A percentile compares a stretch with the other conserved stretches of the same genome.
These are phyloP conservation scores for Leptographium galeiforme DNA, from an alignment of 2,329 filamentous ascomycete genomes.

Conservation along the genomic window DNA sequence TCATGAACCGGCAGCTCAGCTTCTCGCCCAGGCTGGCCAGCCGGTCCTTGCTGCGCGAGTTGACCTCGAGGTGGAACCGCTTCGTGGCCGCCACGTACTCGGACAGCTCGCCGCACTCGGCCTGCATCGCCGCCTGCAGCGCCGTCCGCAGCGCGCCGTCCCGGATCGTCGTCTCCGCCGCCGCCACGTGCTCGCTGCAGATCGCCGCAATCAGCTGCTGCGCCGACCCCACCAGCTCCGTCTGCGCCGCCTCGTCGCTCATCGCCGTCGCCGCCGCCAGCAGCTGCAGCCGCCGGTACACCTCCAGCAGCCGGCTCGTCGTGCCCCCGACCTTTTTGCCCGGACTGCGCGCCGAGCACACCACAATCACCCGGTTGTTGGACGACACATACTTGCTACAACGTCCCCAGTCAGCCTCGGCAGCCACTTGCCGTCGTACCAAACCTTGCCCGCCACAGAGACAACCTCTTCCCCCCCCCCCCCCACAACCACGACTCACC, in stretches of 20 bases:
- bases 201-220: conserved; percentile 68
- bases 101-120: conserved; percentile 67
- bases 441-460: too few relatives aligned
- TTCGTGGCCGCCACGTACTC: conserved; percentile 56
- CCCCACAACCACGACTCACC: conserved; percentile 8
- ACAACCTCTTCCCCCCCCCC: too few relatives aligned
- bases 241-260: conserved; percentile 37
- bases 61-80: conserved; percentile 61
- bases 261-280: conserved; percentile 33
- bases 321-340: conserved; percentile 92
- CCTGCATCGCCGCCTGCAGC: conserved; percentile 54
- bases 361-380: conserved; percentile 69
- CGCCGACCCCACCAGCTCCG: conserved; percentile 48
- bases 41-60: conserved; percentile 66
- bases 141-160: conserved; percentile 41
- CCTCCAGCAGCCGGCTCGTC: conserved; percentile 66
- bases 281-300: conserved; percentile 42
- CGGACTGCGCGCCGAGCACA: conserved; percentile 89
- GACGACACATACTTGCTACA: conserved; percentile 8
- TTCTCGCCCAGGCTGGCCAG: conserved; percentile 95
- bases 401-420: not conserved
- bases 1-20: conserved; percentile 84
- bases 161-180: conserved; percentile 50
- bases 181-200: conserved; percentile 65
- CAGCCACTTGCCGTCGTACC: too few relatives aligned